These are phyloP conservation scores for Penicillium sp. DNA, from an alignment of 2,329 filamentous ascomycete species.

Conservation along the genomic window DNA sequence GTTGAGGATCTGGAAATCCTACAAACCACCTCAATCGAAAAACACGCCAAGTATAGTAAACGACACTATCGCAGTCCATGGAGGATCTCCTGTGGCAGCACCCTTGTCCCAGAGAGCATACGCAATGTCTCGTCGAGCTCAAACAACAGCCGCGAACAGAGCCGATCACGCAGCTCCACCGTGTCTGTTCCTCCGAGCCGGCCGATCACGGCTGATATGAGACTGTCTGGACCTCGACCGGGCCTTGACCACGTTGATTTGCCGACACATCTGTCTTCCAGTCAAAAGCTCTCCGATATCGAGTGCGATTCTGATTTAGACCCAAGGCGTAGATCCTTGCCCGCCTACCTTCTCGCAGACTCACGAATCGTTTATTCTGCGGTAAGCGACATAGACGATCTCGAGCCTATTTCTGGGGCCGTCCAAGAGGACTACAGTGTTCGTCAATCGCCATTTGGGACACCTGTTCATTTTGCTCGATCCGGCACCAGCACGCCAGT, in stretches of 20 bases:
- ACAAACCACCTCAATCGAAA: constrained; percentile 60
- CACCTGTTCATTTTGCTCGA: constrained; percentile 8
- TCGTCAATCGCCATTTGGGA: constrained; percentile 7
- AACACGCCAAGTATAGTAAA: constrained; percentile 51
- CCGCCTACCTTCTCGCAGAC: not conserved
- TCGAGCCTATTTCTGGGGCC: not conserved
- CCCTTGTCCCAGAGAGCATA: not conserved
- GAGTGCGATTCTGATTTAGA: not conserved
- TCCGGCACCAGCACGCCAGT: constrained; percentile 35
- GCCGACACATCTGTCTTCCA: not conserved
- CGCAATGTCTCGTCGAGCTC: constrained; percentile 6
- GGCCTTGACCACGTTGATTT: not conserved
- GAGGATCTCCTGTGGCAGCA: constrained; percentile 1
- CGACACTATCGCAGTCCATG: constrained; percentile 25
- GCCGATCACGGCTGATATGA: constrained; percentile 1
- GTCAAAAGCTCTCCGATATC: not conserved
- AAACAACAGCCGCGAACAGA: constrained; percentile 8
- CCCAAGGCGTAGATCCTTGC: not conserved
- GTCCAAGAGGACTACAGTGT: constrained; percentile 1
- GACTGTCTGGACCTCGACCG: constrained; percentile 5
- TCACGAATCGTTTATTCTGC: constrained; percentile 8
- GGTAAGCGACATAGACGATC: constrained; percentile 6
- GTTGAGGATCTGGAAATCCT: constrained; percentile 65
- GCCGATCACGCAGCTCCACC: constrained; percentile 2
- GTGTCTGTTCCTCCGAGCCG: constrained; percentile 2